Evolutionary conservation across 1,139 yeast genomes (phyloP), one percentile per base, ranked within the genome.

Genomic region (Ogataea hybrid): DNA sequence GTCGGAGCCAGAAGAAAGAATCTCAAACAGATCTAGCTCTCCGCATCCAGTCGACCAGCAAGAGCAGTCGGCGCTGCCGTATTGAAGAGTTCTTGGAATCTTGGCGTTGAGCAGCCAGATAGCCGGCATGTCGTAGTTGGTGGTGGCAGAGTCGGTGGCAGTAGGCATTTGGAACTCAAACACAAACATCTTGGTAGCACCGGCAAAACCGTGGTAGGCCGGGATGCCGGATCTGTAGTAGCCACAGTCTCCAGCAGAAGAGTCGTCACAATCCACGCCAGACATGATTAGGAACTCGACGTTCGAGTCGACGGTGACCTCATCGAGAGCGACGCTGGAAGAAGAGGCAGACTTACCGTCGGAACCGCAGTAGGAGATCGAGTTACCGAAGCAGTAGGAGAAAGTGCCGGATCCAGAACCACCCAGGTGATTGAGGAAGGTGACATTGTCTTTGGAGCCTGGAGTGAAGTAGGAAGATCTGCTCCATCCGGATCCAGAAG

Each of bases 1-100:
- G 61, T 71, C 68, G 50, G 87, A 81, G 52, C 96, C 96, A 27
- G 86, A 57, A 52, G 70, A 66, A 61, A 87, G 75, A 55, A 87
- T 77, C 73, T 92, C 98, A 58, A 90, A 90, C 49, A 88, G 71
- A 65, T 92, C 98, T 54, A 90, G 74, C 70, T 92, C 98, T 65
- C 97, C 97, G 69, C 98, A 92, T 39, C 97, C 97, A 30, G 95
- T 77, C 53, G 79, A 64, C 98, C 98, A 92, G 75, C 97, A 92
- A 21, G 97, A 88, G 71, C 97, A 85, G 10, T 71, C 68, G 44
- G 81, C 67, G 44, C 71, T 72, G 61, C 94, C 94, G 61, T 90
- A 92, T 70, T 92, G 97, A 48, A 85, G 66, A 43, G 96, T 90
- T 70, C 97, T 81, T 59, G 97, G 96, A 57, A 90, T 86, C 67